Base-by-base conservation (phyloP, 257 asterid genomes). In the Capsicum rhomboideum region DNA sequence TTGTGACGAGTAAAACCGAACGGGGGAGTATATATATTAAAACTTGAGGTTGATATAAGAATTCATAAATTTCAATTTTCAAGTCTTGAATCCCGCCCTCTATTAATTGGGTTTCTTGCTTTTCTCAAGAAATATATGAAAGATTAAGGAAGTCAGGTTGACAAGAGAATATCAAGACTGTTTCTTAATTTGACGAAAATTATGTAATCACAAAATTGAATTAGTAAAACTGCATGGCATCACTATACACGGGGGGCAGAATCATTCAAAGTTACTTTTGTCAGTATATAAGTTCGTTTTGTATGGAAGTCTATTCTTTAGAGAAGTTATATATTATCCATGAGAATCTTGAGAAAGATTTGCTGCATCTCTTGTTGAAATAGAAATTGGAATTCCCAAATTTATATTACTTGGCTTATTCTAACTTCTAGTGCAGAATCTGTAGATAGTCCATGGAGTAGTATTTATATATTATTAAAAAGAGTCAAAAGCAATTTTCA, bases 21-120 rank as follows among this genome's bases (percentile, higher is more conserved):
- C n/a, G n/a, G n/a, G n/a, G n/a, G n/a, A n/a, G n/a, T n/a, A n/a
- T n/a, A n/a, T n/a, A n/a, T n/a, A n/a, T n/a, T n/a, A n/a, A n/a
- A n/a, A n/a, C n/a, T n/a, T 28, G 0, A 16, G 0, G 0, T 63
- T 0, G 4, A 1, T 12, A 0, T 26, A 13, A 28, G 1, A 13
- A 13, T 64, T 0, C 0, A 28, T 64, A 0, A 64, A 28, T 31
- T 31, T 31, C 2, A 31, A n/a, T n/a, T 8, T 63, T 63, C 10
- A 12, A 63, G 26, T 63, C 40, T 63, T 2, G 0, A 26, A 12
- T 63, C 4, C 3, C 6, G 9, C 0, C 6, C 2, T 2, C 6
- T 0, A 17, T 5, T 64, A 18, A 55, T 55, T 66, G 44, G 4
- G 72, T 2, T 28, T 64, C 72, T 64, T 64, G 44, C 11, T 64